Evolutionary conservation across 2,329 filamentous ascomycete genomes (phyloP).

Genomic region (Calonectria pteridis): DNA sequence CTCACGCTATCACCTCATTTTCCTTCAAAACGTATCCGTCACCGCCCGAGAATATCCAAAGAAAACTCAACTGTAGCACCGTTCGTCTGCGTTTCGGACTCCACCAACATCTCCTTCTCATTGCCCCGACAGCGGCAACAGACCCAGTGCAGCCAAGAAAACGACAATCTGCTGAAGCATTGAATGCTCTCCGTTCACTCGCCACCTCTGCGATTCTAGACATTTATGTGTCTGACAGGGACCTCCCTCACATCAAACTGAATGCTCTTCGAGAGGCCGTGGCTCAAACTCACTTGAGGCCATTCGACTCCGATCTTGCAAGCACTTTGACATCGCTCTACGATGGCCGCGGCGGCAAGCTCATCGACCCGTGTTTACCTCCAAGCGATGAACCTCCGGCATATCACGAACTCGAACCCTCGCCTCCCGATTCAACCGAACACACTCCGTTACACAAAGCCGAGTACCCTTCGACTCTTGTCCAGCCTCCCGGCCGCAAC

Average conservation of each 20-base stretch:
- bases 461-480: not conserved
- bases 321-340: slow-evolving; percentile 1
- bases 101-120: not conserved
- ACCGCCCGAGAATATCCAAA: slow-evolving; percentile 2
- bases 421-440: not conserved
- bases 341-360: slow-evolving; percentile 10
- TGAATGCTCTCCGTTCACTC: slow-evolving; percentile 15
- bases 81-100: slow-evolving; percentile 14
- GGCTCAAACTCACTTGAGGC: not conserved
- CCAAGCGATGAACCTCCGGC: slow-evolving; percentile 8
- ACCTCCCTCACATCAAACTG: slow-evolving; percentile 10
- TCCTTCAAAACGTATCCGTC: slow-evolving; percentile 9
- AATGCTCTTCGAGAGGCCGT: slow-evolving; percentile 19
- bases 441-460: not conserved
- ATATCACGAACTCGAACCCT: slow-evolving; percentile 8
- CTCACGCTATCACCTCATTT: slow-evolving; percentile 15
- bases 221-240: slow-evolving; percentile 21
- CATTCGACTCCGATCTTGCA: slow-evolving; percentile 11
- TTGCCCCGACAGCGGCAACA: not conserved
- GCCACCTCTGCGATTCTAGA: not conserved
- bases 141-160: slow-evolving; percentile 21
- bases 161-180: slow-evolving; percentile 8
- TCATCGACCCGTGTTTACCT: not conserved
- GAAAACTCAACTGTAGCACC: slow-evolving; percentile 16
- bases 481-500: not conserved